Conservation (phyloP, 2,329 filamentous ascomycete species). For the Verticillium klebahnii region DNA sequence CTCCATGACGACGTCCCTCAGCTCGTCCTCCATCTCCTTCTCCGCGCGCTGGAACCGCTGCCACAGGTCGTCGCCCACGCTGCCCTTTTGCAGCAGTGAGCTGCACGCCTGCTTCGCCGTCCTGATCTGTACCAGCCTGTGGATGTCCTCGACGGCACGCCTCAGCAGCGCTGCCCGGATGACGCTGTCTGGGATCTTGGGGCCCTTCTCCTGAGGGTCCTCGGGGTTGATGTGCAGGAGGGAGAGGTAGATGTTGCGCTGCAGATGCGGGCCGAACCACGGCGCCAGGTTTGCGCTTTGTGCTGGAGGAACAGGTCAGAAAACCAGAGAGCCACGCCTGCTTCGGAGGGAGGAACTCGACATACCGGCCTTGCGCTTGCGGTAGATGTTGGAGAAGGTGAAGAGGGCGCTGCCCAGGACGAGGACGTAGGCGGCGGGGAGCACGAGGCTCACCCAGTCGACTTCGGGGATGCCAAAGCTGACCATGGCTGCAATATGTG, state of each 20-base stretch:
- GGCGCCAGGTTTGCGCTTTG: slow-evolving; percentile 82
- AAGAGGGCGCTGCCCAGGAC: slow-evolving; percentile 84
- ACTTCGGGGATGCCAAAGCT: slow-evolving; percentile 35
- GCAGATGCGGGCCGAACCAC: slow-evolving; percentile 89
- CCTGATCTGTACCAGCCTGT: slow-evolving; percentile 83
- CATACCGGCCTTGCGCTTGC: slow-evolving; percentile 82
- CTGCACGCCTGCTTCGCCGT: slow-evolving; percentile 84
- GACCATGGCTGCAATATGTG: slow-evolving; percentile 37
- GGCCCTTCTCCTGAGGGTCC: slow-evolving; percentile 50
- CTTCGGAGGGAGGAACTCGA: slow-evolving; percentile 15
- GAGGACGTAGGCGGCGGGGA: slow-evolving; percentile 85
- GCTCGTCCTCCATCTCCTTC: slow-evolving; percentile 95
- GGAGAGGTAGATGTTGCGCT: slow-evolving; percentile 91
- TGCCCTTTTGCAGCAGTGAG: slow-evolving; percentile 79
- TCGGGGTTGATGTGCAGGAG: slow-evolving; percentile 74
- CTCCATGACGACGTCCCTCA: slow-evolving; percentile 90
- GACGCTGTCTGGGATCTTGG: slow-evolving; percentile 74
- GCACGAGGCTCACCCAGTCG: slow-evolving; percentile 79
- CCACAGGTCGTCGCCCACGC: slow-evolving; percentile 94
- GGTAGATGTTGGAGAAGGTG: slow-evolving; percentile 89
- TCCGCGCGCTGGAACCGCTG: slow-evolving; percentile 87
- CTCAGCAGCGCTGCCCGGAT: slow-evolving; percentile 84
- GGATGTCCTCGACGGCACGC: slow-evolving; percentile 88
- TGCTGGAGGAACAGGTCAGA: slow-evolving; percentile 37
- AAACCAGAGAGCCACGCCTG: background rate